Evolutionary conservation across 192 early-diverging fungal species (phyloP).

Genomic region (Linderina pennispora): DNA sequence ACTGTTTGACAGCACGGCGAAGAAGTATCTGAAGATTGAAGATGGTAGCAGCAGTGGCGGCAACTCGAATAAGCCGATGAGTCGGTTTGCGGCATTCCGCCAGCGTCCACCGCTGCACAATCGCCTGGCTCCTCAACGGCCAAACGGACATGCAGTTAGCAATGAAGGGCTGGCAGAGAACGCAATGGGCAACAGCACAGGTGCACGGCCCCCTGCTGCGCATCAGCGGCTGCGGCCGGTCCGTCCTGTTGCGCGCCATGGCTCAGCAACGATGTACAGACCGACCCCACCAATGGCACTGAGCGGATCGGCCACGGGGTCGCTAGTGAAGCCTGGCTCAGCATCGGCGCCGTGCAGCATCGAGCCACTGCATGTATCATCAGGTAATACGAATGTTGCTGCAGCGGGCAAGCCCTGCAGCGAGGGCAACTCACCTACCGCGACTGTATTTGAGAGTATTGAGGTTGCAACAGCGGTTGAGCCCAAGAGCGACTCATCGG

Average conservation of each 20-base stretch:
- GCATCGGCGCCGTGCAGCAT: too few relatives aligned
- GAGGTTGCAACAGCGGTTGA: too few relatives aligned
- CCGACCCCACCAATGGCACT: too few relatives aligned
- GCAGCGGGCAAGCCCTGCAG: too few relatives aligned
- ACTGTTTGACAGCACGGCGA: constrained; percentile 30
- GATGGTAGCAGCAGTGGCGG: not conserved
- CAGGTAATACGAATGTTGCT: too few relatives aligned
- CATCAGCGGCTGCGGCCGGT: constrained; percentile 27
- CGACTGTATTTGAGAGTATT: constrained; percentile 8
- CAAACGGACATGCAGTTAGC: constrained; percentile 4
- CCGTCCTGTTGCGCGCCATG: constrained; percentile 22
- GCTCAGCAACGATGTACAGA: constrained; percentile 8
- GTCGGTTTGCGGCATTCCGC: constrained; percentile 18
- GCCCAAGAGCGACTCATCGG: too few relatives aligned
- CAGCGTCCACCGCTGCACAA: constrained; percentile 32
- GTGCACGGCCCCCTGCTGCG: not conserved
- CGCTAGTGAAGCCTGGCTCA: too few relatives aligned
- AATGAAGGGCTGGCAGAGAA: not conserved
- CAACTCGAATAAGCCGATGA: constrained; percentile 1
- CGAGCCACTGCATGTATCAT: too few relatives aligned
- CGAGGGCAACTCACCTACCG: constrained; percentile 22
- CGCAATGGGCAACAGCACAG: not conserved
- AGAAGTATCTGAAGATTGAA: constrained; percentile 39
- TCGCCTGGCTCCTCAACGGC: constrained; percentile 15
- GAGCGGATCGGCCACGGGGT: too few relatives aligned